A percentile compares a stretch with the other conserved stretches of the same genome.
phyloP scores from a whole-genome alignment of 129 eudicot genomes.

The Centaurea solstitialis region DNA sequence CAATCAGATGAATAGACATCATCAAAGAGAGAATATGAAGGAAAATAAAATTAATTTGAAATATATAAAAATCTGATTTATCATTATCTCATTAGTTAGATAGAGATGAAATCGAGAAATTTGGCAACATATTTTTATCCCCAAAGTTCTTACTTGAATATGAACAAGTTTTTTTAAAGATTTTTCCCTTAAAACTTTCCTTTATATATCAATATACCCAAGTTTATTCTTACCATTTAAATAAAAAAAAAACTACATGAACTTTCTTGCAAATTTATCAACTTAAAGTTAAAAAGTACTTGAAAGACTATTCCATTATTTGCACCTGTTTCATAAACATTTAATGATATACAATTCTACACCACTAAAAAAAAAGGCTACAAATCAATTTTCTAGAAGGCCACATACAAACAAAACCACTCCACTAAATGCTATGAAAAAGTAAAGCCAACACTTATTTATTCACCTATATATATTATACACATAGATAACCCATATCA shows the following conservation, averaged over 20 bases:
- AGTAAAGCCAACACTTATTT: conserved; percentile 29
- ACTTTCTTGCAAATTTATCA: background rate
- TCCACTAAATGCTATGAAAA: conserved; percentile 19
- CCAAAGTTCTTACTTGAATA: too few relatives aligned
- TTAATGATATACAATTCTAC: background rate
- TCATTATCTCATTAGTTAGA: too few relatives aligned
- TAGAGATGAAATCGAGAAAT: too few relatives aligned
- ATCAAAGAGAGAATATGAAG: too few relatives aligned
- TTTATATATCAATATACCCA: too few relatives aligned
- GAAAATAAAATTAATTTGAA: too few relatives aligned
- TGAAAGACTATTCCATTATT: conserved; percentile 18
- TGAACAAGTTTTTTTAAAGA: too few relatives aligned
- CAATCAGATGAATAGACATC: too few relatives aligned
- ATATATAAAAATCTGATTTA: too few relatives aligned
- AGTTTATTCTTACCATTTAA: too few relatives aligned
- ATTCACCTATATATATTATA: background rate
- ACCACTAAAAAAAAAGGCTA: background rate
- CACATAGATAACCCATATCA: background rate
- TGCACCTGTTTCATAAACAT: conserved; percentile 4
- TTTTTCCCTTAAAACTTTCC: too few relatives aligned
- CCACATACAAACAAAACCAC: conserved; percentile 23
- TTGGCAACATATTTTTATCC: too few relatives aligned
- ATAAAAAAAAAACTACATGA: background rate
- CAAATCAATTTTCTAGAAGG: conserved; percentile 20
- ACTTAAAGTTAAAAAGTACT: conserved; percentile 1